Evolutionary conservation across 441 rosid genomes (phyloP), one percentile per base, ranked within the genome.

Genomic region (Eruca vesicaria): DNA sequence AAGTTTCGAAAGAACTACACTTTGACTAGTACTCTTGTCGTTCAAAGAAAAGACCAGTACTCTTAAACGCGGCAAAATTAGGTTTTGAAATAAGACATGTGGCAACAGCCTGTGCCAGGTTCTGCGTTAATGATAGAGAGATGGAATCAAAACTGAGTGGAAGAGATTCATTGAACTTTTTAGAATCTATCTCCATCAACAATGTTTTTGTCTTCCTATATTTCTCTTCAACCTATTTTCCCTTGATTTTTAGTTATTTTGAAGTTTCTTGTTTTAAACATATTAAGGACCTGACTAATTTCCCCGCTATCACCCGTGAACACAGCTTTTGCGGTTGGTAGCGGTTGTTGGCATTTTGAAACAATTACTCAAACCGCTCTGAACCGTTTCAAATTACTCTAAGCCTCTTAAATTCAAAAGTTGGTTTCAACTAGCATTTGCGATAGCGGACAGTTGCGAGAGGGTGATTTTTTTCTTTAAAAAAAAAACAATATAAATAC

Each of bases 121-220:
- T 53, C 41, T 65, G 65, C n/a, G 59, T 69, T 73, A 10, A 14
- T 61, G 69, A 68, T 53, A 28, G 36, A 28, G 36, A 75, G 69
- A 52, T 62, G 28, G 69, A 53, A 36, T 63, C 59, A 21, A 28
- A 19, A 69, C 16, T 23, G 16, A 43, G 18, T 43, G 62, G 71
- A 70, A 70, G 53, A 76, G 71, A 69, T 76, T 76, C 66, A 56
- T 56, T 76, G 71, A 56, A 69, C 38, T 63, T 66, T 63, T 76
- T 56, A 41, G 12, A 63, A 31, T 68, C 31, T 41, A 7, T 59
- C 55, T 68, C 19, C 33, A 21, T 69, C 73, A 61, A 36, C 61
- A 16, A 45, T 45, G 45, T 9, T 55, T 67, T 60, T 45, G 33
- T 29, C 60, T 69, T 63, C 45, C 21, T 20, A 18, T 38, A 35